A percentile compares a stretch with the other conserved stretches of the same genome.
Evolutionary conservation across 148 eudicot species (phyloP).

Genomic region (Camellia granthamiana): DNA sequence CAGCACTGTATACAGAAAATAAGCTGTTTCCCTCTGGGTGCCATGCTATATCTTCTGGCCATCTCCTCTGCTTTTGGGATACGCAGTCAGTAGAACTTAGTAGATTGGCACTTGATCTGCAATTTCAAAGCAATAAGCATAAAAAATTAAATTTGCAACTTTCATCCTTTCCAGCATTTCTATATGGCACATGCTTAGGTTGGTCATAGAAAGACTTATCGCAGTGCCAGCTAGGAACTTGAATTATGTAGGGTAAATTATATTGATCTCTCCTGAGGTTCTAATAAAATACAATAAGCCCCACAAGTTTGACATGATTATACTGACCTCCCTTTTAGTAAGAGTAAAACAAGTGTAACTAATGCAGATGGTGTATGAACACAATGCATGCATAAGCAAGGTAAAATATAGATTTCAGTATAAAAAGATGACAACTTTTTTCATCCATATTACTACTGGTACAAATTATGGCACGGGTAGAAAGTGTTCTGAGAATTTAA

Average conservation of each 20-base stretch:
- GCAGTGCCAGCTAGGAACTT: neutral
- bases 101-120: conserved; percentile 76
- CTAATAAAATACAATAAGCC: too few relatives aligned
- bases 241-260: neutral
- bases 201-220: neutral
- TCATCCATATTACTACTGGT: too few relatives aligned
- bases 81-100: conserved; percentile 68
- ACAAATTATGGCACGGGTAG: too few relatives aligned
- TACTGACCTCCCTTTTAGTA: too few relatives aligned
- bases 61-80: conserved; percentile 81
- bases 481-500: too few relatives aligned
- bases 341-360: too few relatives aligned
- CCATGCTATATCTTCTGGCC: conserved; percentile 99
- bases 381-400: too few relatives aligned
- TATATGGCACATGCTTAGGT: neutral
- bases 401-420: too few relatives aligned
- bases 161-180: neutral
- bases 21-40: conserved; percentile 82
- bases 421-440: too few relatives aligned
- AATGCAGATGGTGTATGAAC: too few relatives aligned
- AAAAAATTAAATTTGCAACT: neutral
- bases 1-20: conserved; percentile 77
- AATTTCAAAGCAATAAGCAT: conserved; percentile 18
- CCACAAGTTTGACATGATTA: too few relatives aligned
- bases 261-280: too few relatives aligned